Base-by-base conservation (phyloP, 2,329 filamentous ascomycete genomes). In the Xenosphaeropsis pyriputrescens region DNA sequence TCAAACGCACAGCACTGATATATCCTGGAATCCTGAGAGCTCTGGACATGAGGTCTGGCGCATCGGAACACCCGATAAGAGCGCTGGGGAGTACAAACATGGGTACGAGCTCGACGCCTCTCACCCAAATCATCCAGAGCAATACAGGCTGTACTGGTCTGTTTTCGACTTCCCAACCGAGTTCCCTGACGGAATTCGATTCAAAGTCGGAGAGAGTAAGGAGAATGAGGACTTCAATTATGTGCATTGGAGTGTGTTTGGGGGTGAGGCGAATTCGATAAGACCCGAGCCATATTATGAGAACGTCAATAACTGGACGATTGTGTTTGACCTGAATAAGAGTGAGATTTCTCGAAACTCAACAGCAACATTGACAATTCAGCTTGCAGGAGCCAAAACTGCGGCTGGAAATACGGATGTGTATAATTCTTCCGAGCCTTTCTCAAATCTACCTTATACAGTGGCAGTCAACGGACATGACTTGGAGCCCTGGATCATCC, bases 201-300 rank as follows among this genome's bases (percentile, higher is more conserved):
- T 70, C 55, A 63, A 64, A 12, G 64, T 79, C 2, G 72, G 73
- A 8, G 53, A 65, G 48, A 67, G 64, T 42, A 53, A 70, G 18
- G 59, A 58, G 14, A 55, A 54, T 0, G 51, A 56, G 9, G 70
- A 75, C 46, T 59, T 75, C 42, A 79, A 79, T 53, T 77, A 77
- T 39, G 67, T 78, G 4, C 75, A 79, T 50, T 79, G 74, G 75
- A 70, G 66, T 40, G 71, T 74, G 7, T 78, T 75, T 46, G 72
- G 73, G 1, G 68, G 69, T 5, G 57, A 67, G 18, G 68, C 59
- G 1, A 68, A 74, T 51, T 63, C 53, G 12, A 38, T 60, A 3
- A 59, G 68, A 1, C 53, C 59, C 1, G 55, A 62, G 33, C 53
- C 61, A 5, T 63, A 65, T 36, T 55, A 58, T 32, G 57, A 62